Base-by-base conservation (phyloP, 352 stramenopile genomes). In the Pilasporangium apinafurcum region DNA sequence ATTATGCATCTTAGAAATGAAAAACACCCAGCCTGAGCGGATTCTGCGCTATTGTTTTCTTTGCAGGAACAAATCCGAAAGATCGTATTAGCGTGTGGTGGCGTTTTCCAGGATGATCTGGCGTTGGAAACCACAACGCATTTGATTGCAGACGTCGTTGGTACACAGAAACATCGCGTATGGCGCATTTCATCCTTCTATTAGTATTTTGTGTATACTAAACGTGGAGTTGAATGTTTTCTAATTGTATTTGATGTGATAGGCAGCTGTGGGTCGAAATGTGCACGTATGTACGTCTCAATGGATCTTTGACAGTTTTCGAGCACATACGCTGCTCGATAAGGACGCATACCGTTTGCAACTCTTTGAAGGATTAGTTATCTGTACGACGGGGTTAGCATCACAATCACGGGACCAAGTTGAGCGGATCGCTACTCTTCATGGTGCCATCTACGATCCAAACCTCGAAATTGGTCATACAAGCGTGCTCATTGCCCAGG, bases 251-350 rank as follows among this genome's bases (percentile, higher is more conserved):
- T 49, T 30, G 9, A 34, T 53, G n/a, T n/a, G n/a, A 5, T 28
- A 79, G 70, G 66, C 59, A 33, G 78, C 78, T n/a, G 51, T 67
- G 10, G 52, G 53, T 0, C 53, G 68, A n/a, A 56, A 62, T 3
- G 45, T 90, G 1, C 47, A 54, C 6, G 59, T 90, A 5, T 59
- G 61, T 13, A 65, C 60, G 1, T 59, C 74, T 5, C 59, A 65
- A 21, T 90, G 78, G 78, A 54, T 90, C 10, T 83, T 87, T 38
- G 72, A 86, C 22, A 83, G 72, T 48, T 86, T 77, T 26, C 59
- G 60, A 6, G 57, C 66, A 12, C 51, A 76, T 14, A 48, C 56
- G 29, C 38, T 83, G 17, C 50, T 87, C 3, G 60, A 80, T 8
- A 37, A 53, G 9, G 49, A 53, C 6, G 28, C 38, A 0, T 87